phyloP scores from a whole-genome alignment of 768 basidiomycete species.

The Amyloporia xantha region DNA sequence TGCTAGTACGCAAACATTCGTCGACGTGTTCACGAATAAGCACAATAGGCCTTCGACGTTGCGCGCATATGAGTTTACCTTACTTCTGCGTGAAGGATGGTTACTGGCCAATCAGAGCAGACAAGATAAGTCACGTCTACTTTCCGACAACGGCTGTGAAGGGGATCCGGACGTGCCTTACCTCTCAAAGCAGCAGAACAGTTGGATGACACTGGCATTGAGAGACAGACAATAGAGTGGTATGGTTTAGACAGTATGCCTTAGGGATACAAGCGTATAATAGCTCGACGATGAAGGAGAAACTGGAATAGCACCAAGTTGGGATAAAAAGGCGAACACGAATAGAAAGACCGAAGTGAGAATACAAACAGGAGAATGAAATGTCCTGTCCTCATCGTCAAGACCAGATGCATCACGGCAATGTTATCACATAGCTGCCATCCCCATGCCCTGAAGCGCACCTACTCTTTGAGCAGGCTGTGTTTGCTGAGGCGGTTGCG shows the following conservation, averaged over 20 bases:
- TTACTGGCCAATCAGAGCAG: too few species aligned
- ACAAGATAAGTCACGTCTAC: too few species aligned
- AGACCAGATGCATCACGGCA: background rate
- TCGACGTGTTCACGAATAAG: too few species aligned
- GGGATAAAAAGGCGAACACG: slow-evolving; percentile 8
- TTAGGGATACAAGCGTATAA: slow-evolving; percentile 28
- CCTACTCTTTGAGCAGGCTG: slow-evolving; percentile 22
- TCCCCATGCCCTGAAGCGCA: slow-evolving; percentile 43
- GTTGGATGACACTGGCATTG: too few species aligned
- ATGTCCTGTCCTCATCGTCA: slow-evolving; percentile 3
- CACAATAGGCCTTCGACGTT: too few species aligned
- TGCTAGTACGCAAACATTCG: too few species aligned
- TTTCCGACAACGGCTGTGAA: too few species aligned
- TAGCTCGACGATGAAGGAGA: slow-evolving; percentile 17
- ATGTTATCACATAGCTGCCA: slow-evolving; percentile 38
- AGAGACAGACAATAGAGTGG: background rate
- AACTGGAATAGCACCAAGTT: slow-evolving; percentile 1
- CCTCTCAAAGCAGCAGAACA: too few species aligned
- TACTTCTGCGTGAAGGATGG: too few species aligned
- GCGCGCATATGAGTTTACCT: too few species aligned
- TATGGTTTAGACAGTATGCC: slow-evolving; percentile 18
- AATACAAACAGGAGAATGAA: slow-evolving; percentile 1
- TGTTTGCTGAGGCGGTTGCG: slow-evolving; percentile 27
- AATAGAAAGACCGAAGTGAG: slow-evolving; percentile 2
- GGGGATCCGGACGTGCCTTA: too few species aligned